Evolutionary conservation across 2,329 filamentous ascomycete species (phyloP), one percentile per base, ranked within the genome.

Genomic region (Claviceps sorghi): DNA sequence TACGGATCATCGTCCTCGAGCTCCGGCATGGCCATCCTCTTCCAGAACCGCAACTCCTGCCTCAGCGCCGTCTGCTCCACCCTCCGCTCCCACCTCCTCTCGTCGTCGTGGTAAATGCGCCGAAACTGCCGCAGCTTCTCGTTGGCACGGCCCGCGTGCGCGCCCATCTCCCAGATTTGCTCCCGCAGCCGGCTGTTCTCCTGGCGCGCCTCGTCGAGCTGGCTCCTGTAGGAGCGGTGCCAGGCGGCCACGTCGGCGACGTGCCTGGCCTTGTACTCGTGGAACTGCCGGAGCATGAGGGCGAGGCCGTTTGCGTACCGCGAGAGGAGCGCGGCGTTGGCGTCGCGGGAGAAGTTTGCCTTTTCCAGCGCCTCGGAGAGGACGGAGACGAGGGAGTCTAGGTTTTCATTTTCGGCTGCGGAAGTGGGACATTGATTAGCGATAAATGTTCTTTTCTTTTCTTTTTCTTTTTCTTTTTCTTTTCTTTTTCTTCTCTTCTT

Each of bases 141-240:
- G 60, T 82, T 83, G 22, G 79, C 80, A 13, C 67, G 69, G 47
- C 72, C 72, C 26, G 81, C 80, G 58, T 79, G 76, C 42, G 74
- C 72, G 60, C 82, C 78, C 78, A 83, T 82, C 58, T 82, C 78
- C 73, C 79, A 81, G 59, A 84, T 81, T 64, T 83, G 79, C 59
- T 82, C 78, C 50, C 80, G 77, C 50, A 84, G 72, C 2, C 74
- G 72, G 55, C 72, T 72, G 60, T 84, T 84, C 67, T 83, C 80
- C 57, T 77, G 77, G 4, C 81, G 79, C 47, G 80, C 79, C 61
- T 82, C 79, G 58, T 79, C 79, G 40, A 84, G 74, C 67, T 84
- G 81, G 29, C 73, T 67, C 8, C 81, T 77, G 69, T 84, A 84
- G 54, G 77, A 81, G 52, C 75, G 77, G 68, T 84, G 81, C 81